Evolutionary conservation across 2,329 filamentous ascomycete species (phyloP).

Genomic region (Neocatenulostroma microsporum): DNA sequence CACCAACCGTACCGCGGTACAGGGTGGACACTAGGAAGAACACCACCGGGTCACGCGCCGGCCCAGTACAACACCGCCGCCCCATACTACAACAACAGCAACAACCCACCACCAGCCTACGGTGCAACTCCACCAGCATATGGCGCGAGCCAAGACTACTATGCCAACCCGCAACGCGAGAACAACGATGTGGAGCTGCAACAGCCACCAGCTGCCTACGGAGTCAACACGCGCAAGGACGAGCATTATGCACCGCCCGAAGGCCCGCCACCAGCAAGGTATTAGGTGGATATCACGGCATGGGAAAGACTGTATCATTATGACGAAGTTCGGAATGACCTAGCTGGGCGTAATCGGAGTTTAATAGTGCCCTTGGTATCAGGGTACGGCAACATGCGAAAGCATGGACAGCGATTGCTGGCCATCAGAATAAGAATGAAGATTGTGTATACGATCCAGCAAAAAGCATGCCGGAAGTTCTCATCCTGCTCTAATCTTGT

Average conservation of each 20-base stretch:
- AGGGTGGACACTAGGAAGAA: constrained; percentile 65
- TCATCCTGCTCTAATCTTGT: too few relatives aligned
- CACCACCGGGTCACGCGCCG: constrained; percentile 39
- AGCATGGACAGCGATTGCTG: too few relatives aligned
- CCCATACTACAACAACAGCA: constrained; percentile 27
- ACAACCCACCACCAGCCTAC: constrained; percentile 9
- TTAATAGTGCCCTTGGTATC: too few relatives aligned
- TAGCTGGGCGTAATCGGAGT: too few relatives aligned
- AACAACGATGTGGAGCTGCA: constrained; percentile 45
- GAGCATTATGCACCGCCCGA: constrained; percentile 19
- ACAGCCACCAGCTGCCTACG: constrained; percentile 33
- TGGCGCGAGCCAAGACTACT: constrained; percentile 24
- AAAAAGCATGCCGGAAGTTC: too few relatives aligned
- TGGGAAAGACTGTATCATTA: background rate
- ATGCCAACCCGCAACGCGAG: constrained; percentile 16
- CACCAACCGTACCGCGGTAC: constrained; percentile 65
- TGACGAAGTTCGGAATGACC: background rate
- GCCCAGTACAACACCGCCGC: constrained; percentile 31
- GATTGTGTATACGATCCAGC: too few relatives aligned
- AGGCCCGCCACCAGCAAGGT: constrained; percentile 16
- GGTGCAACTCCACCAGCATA: constrained; percentile 9
- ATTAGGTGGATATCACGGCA: background rate
- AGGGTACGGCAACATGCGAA: too few relatives aligned
- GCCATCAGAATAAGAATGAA: too few relatives aligned
- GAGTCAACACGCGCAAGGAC: constrained; percentile 14